Base-by-base conservation (phyloP, 768 basidiomycete genomes). In the Candolleomyces aberdarensis region DNA sequence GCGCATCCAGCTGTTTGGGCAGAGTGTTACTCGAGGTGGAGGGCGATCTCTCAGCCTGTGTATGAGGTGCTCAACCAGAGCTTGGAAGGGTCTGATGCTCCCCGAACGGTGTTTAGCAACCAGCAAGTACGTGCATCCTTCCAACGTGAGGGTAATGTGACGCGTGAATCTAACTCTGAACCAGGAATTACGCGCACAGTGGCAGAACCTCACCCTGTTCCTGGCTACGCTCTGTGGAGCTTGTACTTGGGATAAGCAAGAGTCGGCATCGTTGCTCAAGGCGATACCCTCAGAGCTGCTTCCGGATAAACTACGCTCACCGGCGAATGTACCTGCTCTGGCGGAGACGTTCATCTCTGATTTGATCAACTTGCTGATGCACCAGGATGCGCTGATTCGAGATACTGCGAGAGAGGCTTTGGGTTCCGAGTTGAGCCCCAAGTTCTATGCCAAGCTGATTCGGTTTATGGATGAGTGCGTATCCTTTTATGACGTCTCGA, bases 161-260 rank as follows among this genome's bases (percentile, higher is more conserved):
- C 26, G 46, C 20, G 11, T 9, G 6, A 3, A 47, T 40, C 26
- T 36, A 49, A 59, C 22, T 41, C 31, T 43, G 39, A 29, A 9
- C 5, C 63, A 93, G 91, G 91, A 92, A 19, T 80, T 85, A 64
- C 83, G 86, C 46, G 83, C 80, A 41, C 89, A 93, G 65, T 97
- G 94, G 94, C 88, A 91, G 66, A 93, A 95, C 68, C 75, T 93
- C 13, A 87, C 90, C 0, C 74, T 93, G 22, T 92, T 89, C 72
- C 76, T 96, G 43, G 85, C 91, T 3, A 83, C 90, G 0, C 80
- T 87, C n/a, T 86, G 87, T 41, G 88, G 89, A 5, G 76, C 83
- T 6, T 88, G 88, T 62, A 74, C 85, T 19, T 75, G 78, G 44
- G 84, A 88, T 15, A 75, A 78, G 48, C 78, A 81, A 36, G 77